Percentiles rank a stretch among this genome's conserved stretches.
Evolutionary conservation across 2,329 filamentous ascomycete species (phyloP).

Genomic region (Aspergillus unguis): DNA sequence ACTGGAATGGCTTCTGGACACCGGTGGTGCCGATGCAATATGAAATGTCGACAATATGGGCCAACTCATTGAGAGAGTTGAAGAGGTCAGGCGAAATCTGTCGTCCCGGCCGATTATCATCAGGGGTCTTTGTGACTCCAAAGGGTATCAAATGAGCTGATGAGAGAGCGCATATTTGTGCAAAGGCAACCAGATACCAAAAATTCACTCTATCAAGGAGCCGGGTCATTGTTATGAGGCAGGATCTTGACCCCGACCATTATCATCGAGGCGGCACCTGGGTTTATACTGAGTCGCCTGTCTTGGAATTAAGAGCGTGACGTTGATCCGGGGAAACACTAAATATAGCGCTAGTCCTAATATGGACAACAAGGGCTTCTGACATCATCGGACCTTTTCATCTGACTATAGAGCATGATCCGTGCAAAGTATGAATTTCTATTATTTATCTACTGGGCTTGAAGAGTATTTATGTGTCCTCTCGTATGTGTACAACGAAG

Average conservation of each 20-base stretch:
- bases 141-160: slow-evolving; percentile 1
- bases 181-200: not conserved
- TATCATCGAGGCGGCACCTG: not conserved
- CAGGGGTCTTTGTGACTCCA: not conserved
- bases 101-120: slow-evolving; percentile 7
- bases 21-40: slow-evolving; percentile 90
- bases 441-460: not conserved
- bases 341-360: slow-evolving; percentile 5
- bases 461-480: not conserved
- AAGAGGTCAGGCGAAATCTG: slow-evolving; percentile 65
- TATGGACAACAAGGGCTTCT: not conserved
- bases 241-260: not conserved
- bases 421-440: not conserved
- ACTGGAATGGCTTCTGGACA: slow-evolving; percentile 77
- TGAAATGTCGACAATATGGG: slow-evolving; percentile 88
- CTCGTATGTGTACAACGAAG: not conserved
- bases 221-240: slow-evolving; percentile 1
- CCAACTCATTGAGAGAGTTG: slow-evolving; percentile 75
- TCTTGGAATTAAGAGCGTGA: slow-evolving; percentile 3
- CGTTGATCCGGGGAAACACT: slow-evolving; percentile 16
- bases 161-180: slow-evolving; percentile 1
- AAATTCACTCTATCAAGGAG: not conserved
- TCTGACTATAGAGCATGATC: not conserved
- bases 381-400: slow-evolving; percentile 1
- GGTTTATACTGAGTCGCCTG: not conserved